Base-by-base conservation (phyloP, 2,329 filamentous ascomycete species). In the Stachybotrys echinatus region DNA sequence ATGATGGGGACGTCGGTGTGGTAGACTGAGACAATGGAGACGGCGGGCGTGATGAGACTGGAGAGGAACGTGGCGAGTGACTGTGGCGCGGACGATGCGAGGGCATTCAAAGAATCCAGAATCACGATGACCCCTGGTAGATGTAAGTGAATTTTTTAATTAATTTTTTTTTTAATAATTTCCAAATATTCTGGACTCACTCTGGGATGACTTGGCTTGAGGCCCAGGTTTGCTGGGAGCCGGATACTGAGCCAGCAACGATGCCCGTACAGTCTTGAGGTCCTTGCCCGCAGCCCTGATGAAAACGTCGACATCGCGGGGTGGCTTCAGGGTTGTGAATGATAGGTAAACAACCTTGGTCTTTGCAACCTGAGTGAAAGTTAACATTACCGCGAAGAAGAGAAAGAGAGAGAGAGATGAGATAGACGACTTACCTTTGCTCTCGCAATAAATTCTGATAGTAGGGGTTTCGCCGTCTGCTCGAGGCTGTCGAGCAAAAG, bases 401-500 rank as follows among this genome's bases (percentile, higher is more conserved):
- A 23, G 4, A 2, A 7, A 21, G 10, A 12, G 37, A n/a, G 5
- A 45, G 19, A 17, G 42, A 18, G 18, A 5, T 14, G 27, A 10
- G 10, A 10, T 34, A 14, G 3, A 34, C 22, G 10, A 58, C 70
- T 51, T 58, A 88, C 89, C 74, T 86, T 88, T 49, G 88, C 89
- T 59, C 92, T 80, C 44, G 77, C 74, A 48, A 88, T 81, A 67
- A 92, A 89, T 67, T 96, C 91, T 18, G 74, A 71, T 2, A 92
- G 55, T 4, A 96, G 70, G 1, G 85, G 84, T 23, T 75, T 77
- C 6, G 84, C 88, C 22, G 85, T 83, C 69, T 96, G 91, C 70
- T 95, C 90, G 23, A 96, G 75, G 31, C 79, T 89, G 67, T 97
- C 92, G 50, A 96, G 76, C 3, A 96, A 70, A 22, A 97, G 74